A percentile compares a stretch with the other conserved stretches of the same genome.
phyloP scores from a whole-genome alignment of 2,329 filamentous ascomycete species.

The Plectosphaerella sp. region DNA sequence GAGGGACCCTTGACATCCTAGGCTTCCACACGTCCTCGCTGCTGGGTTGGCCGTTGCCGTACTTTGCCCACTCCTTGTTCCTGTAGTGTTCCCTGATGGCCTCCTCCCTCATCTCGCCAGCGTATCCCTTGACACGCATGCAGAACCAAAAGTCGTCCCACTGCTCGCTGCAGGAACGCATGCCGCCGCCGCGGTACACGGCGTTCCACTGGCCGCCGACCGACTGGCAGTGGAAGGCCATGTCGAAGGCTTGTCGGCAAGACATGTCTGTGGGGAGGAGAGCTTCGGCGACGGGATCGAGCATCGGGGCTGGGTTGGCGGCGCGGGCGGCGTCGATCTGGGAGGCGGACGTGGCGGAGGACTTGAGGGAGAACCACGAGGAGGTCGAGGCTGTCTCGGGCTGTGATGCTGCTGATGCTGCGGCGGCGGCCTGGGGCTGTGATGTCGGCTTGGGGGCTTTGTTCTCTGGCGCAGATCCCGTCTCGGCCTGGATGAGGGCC shows the following conservation, averaged over 20 bases:
- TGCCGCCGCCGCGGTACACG: constrained; percentile 78
- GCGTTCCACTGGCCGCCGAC: constrained; percentile 88
- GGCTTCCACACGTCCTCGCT: constrained; percentile 90
- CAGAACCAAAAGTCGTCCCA: constrained; percentile 98
- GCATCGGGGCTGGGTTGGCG: constrained; percentile 17
- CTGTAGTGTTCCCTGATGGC: constrained; percentile 65
- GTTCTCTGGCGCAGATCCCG: constrained; percentile 17
- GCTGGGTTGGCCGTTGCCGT: constrained; percentile 58
- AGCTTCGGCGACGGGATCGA: constrained; percentile 55
- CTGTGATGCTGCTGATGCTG: constrained; percentile 12
- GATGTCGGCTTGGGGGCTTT: constrained; percentile 12
- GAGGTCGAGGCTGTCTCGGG: constrained; percentile 25
- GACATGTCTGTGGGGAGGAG: constrained; percentile 80
- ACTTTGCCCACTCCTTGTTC: constrained; percentile 60
- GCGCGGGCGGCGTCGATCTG: constrained; percentile 12
- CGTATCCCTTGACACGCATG: constrained; percentile 73
- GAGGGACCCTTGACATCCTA: constrained; percentile 56
- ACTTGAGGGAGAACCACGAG: constrained; percentile 25
- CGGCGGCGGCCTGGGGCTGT: constrained; percentile 13
- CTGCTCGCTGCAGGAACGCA: constrained; percentile 74
- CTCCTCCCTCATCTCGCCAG: constrained; percentile 53
- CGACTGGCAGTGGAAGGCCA: constrained; percentile 89
- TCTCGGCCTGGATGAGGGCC: constrained; percentile 35
- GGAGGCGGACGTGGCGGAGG: constrained; percentile 15
- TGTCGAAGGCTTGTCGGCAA: constrained; percentile 86